These are phyloP conservation scores for Auricularia auricula-judae DNA, from an alignment of 768 basidiomycete genomes.

Conservation along the genomic window DNA sequence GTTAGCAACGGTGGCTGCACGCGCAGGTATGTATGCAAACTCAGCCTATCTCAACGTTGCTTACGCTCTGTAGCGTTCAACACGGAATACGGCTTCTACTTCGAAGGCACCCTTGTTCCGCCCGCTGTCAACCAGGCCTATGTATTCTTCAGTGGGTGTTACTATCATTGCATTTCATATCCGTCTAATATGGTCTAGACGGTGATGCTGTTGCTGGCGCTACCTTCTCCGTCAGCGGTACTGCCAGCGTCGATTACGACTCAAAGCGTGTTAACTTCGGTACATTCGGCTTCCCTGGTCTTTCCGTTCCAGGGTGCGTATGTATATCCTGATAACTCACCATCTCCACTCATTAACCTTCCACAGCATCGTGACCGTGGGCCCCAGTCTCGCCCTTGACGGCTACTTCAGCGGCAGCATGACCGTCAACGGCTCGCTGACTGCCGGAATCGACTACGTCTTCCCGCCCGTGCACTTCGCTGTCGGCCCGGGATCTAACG, in stretches of 20 bases:
- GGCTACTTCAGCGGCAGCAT: background rate
- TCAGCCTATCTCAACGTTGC: background rate
- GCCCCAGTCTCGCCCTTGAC: background rate
- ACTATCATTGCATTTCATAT: too few relatives aligned
- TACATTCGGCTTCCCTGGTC: background rate
- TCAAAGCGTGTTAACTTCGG: too few relatives aligned
- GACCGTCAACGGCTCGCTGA: background rate
- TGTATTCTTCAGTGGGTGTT: background rate
- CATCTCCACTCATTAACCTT: background rate
- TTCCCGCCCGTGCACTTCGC: background rate
- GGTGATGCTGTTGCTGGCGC: too few relatives aligned
- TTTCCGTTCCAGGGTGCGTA: background rate
- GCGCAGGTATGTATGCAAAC: background rate
- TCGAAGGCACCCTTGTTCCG: conserved; percentile 3
- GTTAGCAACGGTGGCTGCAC: background rate
- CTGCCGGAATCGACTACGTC: background rate
- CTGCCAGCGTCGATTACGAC: too few relatives aligned
- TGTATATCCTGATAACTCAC: too few relatives aligned
- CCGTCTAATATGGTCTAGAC: too few relatives aligned
- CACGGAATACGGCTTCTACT: conserved; percentile 3
- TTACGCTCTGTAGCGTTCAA: background rate
- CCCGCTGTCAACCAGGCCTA: conserved; percentile 1
- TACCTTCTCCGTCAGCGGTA: too few relatives aligned
- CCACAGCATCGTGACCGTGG: background rate
- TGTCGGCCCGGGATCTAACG: background rate